Conservation (phyloP, 371 early-diverging fungal species). For the Mucor plumbeus region DNA sequence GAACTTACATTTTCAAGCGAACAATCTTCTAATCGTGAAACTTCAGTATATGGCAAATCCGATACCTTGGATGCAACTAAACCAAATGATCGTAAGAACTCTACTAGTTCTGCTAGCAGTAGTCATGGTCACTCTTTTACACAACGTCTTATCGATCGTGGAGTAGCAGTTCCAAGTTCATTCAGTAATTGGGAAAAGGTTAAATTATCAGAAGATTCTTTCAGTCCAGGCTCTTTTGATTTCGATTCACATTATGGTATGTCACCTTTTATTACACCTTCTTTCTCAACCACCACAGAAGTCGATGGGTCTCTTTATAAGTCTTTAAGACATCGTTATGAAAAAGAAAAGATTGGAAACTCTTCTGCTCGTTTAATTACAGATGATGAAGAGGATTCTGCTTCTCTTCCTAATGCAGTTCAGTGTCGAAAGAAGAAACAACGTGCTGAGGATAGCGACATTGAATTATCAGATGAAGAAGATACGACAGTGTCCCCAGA, state of each 20-base stretch:
- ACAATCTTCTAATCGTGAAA: background rate
- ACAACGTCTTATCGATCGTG: conserved; percentile 46
- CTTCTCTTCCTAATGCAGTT: background rate
- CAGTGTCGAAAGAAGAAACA: conserved; percentile 7
- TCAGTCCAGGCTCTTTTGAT: conserved; percentile 43
- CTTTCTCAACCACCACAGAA: conserved; percentile 34
- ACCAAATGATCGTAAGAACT: conserved; percentile 10
- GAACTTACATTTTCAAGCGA: background rate
- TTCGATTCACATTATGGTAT: conserved; percentile 47
- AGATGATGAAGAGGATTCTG: conserved; percentile 28
- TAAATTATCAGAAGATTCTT: conserved; percentile 25
- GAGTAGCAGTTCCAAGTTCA: conserved; percentile 47
- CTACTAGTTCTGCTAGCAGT: conserved; percentile 1
- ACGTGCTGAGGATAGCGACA: conserved; percentile 46
- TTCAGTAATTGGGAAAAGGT: conserved; percentile 34
- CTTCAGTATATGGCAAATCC: background rate
- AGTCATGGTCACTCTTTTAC: conserved; percentile 38
- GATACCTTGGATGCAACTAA: background rate
- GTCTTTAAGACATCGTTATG: conserved; percentile 46
- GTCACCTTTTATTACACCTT: conserved; percentile 52
- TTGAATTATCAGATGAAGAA: conserved; percentile 54
- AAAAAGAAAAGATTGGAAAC: conserved; percentile 24
- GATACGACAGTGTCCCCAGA: conserved; percentile 4
- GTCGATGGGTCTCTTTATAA: conserved; percentile 27
- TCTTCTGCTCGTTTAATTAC: conserved; percentile 5